Evolutionary conservation across 768 basidiomycete species (phyloP).

Genomic region (Leccinum imitatum): DNA sequence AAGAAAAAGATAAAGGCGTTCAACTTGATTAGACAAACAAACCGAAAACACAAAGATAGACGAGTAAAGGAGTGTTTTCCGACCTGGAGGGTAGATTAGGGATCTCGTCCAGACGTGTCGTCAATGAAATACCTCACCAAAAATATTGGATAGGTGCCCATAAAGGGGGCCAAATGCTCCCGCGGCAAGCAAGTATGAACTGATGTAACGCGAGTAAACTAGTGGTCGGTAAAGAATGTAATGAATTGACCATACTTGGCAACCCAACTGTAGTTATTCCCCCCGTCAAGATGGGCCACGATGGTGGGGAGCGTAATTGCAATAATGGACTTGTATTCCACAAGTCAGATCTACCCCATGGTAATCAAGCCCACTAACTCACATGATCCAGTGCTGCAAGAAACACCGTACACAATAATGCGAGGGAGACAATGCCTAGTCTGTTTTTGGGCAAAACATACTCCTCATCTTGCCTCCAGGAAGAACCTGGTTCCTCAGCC

Average conservation of each 20-base stretch:
- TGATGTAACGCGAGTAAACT: slow-evolving; percentile 20
- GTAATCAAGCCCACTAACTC: not conserved
- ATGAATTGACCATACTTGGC: slow-evolving; percentile 45
- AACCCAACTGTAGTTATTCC: slow-evolving; percentile 67
- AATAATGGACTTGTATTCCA: slow-evolving; percentile 49
- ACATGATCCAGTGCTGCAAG: slow-evolving; percentile 58
- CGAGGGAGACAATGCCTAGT: slow-evolving; percentile 17
- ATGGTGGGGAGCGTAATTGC: slow-evolving; percentile 74
- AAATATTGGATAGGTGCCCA: slow-evolving; percentile 69
- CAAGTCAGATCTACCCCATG: not conserved
- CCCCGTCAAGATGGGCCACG: slow-evolving; percentile 59
- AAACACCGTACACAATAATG: slow-evolving; percentile 23
- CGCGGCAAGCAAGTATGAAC: slow-evolving; percentile 71
- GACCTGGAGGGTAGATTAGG: slow-evolving; percentile 34
- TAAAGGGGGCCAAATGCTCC: slow-evolving; percentile 68
- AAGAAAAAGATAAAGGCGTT: not conserved
- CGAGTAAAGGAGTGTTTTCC: slow-evolving; percentile 68
- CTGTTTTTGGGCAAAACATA: slow-evolving; percentile 44
- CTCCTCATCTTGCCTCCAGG: slow-evolving; percentile 52
- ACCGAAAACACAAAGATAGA: slow-evolving; percentile 68
- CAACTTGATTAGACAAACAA: slow-evolving; percentile 16
- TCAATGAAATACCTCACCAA: slow-evolving; percentile 26
- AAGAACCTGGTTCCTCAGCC: slow-evolving; percentile 36
- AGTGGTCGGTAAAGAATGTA: slow-evolving; percentile 2
- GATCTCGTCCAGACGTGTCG: not conserved